Conservation (phyloP, 768 basidiomycete species). For the Auriscalpium orientale region DNA sequence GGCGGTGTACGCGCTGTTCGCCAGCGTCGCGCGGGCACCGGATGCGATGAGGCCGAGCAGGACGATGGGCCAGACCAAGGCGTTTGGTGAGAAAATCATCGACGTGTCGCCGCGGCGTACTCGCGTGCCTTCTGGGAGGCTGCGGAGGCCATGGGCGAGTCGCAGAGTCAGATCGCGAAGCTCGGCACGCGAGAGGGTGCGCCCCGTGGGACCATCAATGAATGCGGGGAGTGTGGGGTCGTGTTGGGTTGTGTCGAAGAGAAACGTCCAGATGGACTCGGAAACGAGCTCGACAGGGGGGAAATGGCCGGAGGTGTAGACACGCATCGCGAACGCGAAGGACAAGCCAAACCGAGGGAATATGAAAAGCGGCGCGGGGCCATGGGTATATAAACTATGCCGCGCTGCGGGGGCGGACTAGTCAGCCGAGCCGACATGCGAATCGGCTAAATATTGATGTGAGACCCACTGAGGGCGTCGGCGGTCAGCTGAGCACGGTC, state of each 20-base stretch:
- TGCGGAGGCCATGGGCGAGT: constrained; percentile 47
- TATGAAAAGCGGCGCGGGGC: too few relatives aligned
- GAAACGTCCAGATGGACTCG: not conserved
- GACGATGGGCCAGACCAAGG: constrained; percentile 43
- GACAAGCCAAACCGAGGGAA: not conserved
- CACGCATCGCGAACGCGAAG: not conserved
- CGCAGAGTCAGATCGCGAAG: constrained; percentile 46
- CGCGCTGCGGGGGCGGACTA: too few relatives aligned
- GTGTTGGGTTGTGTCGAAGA: not conserved
- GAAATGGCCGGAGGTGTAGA: not conserved
- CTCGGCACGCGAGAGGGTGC: constrained; percentile 45
- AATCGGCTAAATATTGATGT: too few relatives aligned
- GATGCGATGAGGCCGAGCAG: constrained; percentile 47
- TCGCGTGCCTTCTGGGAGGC: constrained; percentile 16
- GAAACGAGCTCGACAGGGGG: not conserved
- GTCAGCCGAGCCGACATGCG: too few relatives aligned
- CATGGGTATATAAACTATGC: too few relatives aligned
- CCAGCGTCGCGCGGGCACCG: constrained; percentile 59
- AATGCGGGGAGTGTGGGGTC: constrained; percentile 36
- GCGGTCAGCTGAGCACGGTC: too few relatives aligned
- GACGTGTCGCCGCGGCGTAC: constrained; percentile 44
- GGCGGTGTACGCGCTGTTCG: constrained; percentile 63
- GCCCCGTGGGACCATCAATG: constrained; percentile 55
- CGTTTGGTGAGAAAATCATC: constrained; percentile 64
- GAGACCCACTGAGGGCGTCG: too few relatives aligned